phyloP scores from a whole-genome alignment of 768 basidiomycete genomes.

The Gloeophyllum trabeum region DNA sequence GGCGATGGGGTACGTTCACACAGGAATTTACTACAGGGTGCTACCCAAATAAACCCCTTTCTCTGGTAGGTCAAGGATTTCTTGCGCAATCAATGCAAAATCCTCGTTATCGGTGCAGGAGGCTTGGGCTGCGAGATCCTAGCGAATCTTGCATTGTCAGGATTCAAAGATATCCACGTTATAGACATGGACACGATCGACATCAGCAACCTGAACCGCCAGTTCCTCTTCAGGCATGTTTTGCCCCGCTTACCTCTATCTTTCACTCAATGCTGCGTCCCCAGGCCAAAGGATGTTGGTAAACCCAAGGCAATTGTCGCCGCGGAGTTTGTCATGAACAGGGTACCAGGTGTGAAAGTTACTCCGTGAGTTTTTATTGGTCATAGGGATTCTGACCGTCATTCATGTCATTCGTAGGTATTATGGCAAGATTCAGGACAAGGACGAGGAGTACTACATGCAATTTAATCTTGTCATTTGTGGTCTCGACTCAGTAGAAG shows the following conservation, averaged over 20 bases:
- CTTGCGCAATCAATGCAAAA: slow-evolving; percentile 74
- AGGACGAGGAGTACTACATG: slow-evolving; percentile 88
- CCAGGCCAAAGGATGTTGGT: slow-evolving; percentile 83
- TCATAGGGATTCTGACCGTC: slow-evolving; percentile 1
- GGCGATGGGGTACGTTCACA: slow-evolving; percentile 58
- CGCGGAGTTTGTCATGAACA: slow-evolving; percentile 93
- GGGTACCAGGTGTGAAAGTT: slow-evolving; percentile 92
- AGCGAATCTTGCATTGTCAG: slow-evolving; percentile 89
- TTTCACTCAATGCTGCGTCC: not conserved
- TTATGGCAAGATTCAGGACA: slow-evolving; percentile 97
- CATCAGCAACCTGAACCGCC: slow-evolving; percentile 95
- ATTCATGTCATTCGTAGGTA: slow-evolving; percentile 39
- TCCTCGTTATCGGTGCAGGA: slow-evolving; percentile 96
- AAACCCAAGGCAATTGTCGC: slow-evolving; percentile 89
- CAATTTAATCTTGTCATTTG: slow-evolving; percentile 97
- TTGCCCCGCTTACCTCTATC: not conserved
- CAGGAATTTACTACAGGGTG: not conserved
- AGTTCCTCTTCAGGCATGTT: slow-evolving; percentile 88
- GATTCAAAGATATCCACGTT: slow-evolving; percentile 97
- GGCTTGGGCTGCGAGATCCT: slow-evolving; percentile 97
- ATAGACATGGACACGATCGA: slow-evolving; percentile 99
- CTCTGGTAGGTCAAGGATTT: slow-evolving; percentile 87
- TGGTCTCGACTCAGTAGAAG: slow-evolving; percentile 94
- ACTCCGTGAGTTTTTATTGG: slow-evolving; percentile 67
- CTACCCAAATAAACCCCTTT: slow-evolving; percentile 1